phyloP scores from a whole-genome alignment of 75 land plant species.

The Ceratopteris richardii region DNA sequence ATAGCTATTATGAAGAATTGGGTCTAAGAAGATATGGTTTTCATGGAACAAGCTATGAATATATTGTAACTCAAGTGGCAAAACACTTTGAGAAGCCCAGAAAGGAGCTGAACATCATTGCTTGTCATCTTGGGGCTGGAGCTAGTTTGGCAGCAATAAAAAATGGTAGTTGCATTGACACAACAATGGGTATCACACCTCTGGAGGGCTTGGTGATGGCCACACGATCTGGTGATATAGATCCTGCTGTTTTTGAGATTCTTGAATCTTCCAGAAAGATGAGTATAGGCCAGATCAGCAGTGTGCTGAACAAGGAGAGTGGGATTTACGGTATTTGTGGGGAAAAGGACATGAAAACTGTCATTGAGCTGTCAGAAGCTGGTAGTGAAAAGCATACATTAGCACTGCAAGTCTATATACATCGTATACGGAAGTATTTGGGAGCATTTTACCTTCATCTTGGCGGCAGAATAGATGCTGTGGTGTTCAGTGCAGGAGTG shows the following conservation, averaged over 20 bases:
- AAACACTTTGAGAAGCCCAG: constrained; percentile 16
- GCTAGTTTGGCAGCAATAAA: constrained; percentile 44
- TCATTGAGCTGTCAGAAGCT: constrained; percentile 22
- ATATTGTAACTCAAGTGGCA: constrained; percentile 20
- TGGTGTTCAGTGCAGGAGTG: constrained; percentile 37
- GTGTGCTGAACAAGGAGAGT: constrained; percentile 35
- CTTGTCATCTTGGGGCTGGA: constrained; percentile 41
- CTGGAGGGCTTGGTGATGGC: constrained; percentile 42
- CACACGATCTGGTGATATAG: constrained; percentile 35
- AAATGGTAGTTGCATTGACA: constrained; percentile 27
- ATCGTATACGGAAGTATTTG: constrained; percentile 28
- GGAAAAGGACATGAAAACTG: constrained; percentile 32
- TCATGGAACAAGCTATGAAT: constrained; percentile 44
- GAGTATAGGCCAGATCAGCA: constrained; percentile 11
- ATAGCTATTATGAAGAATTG: constrained; percentile 23
- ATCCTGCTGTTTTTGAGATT: constrained; percentile 30
- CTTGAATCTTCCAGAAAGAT: constrained; percentile 22
- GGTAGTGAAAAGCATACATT: constrained; percentile 31
- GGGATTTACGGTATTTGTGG: constrained; percentile 37
- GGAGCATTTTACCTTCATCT: constrained; percentile 36
- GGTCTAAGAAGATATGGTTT: constrained; percentile 35
- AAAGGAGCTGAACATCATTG: constrained; percentile 27
- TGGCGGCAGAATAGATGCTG: constrained; percentile 31
- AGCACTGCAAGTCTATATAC: constrained; percentile 26
- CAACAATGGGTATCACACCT: constrained; percentile 41